Evolutionary conservation across 768 basidiomycete species (phyloP).

Genomic region (Auriscalpium microsporum): DNA sequence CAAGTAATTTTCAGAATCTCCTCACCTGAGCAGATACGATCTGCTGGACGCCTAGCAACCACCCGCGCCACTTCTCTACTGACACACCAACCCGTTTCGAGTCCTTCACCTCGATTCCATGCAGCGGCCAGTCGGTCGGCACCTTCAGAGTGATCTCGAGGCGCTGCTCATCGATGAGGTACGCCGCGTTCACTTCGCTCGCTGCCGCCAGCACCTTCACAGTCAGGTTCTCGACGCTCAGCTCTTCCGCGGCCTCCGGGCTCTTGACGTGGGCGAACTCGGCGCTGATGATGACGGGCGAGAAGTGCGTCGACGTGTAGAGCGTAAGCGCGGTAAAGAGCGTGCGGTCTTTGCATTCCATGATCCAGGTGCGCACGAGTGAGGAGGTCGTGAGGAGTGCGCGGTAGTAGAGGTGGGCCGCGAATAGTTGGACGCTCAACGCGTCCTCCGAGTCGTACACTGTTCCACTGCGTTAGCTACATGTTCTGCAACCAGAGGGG

Average conservation of each 20-base stretch:
- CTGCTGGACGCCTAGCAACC: constrained; percentile 90
- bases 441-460: constrained; percentile 48
- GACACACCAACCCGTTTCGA: constrained; percentile 78
- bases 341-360: constrained; percentile 84
- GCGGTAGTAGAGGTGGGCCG: constrained; percentile 86
- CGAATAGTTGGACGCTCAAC: constrained; percentile 54
- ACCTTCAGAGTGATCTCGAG: constrained; percentile 84
- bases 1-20: neutral
- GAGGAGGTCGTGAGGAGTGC: constrained; percentile 78
- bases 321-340: constrained; percentile 65
- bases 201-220: constrained; percentile 67
- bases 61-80: constrained; percentile 86
- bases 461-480: constrained; percentile 20
- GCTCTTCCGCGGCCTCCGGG: constrained; percentile 42
- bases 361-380: constrained; percentile 77
- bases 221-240: constrained; percentile 68
- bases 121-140: constrained; percentile 86
- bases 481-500: neutral
- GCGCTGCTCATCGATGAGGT: constrained; percentile 86
- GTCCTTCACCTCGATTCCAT: constrained; percentile 81
- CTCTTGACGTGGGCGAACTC: constrained; percentile 72
- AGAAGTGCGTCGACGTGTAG: constrained; percentile 81
- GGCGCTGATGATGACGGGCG: constrained; percentile 75
- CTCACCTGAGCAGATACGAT: constrained; percentile 79
- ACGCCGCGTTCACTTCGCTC: constrained; percentile 78